phyloP scores from a whole-genome alignment of 345 rosid genomes.

The Raphanus sativus region DNA sequence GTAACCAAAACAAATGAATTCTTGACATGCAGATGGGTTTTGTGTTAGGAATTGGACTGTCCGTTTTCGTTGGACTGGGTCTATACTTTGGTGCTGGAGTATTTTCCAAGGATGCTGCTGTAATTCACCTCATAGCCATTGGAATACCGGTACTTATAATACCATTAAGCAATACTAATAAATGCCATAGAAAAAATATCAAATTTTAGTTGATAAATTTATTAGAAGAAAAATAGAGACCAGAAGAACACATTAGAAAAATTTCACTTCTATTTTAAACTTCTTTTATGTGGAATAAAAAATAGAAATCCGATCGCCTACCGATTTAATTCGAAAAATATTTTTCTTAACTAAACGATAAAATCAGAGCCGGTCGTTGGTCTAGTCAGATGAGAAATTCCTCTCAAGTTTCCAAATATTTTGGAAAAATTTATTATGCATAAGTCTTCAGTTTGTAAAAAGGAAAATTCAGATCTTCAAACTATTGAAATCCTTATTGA shows the following conservation, averaged over 20 bases:
- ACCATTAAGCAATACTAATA: background rate
- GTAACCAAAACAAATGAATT: conserved; percentile 1
- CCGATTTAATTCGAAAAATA: background rate
- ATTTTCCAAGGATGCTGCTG: conserved; percentile 68
- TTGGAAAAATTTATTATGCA: no score
- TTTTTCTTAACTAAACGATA: no score
- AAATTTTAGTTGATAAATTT: background rate
- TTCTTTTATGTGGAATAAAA: background rate
- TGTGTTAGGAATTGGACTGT: conserved; percentile 72
- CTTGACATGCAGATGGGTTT: conserved; percentile 69
- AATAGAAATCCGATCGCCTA: background rate
- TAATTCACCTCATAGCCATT: conserved; percentile 63
- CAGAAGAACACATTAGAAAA: background rate
- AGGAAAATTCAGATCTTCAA: no score
- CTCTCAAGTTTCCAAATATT: no score
- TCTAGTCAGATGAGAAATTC: no score
- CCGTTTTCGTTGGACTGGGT: conserved; percentile 66
- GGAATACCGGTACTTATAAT: conserved; percentile 70
- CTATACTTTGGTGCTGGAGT: conserved; percentile 66
- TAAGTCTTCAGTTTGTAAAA: no score
- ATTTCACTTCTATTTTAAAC: background rate
- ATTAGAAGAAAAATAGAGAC: background rate
- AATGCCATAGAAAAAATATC: background rate
- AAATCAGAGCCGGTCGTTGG: no score
- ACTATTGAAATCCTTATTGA: no score